Evolutionary conservation across 345 rosid species (phyloP), one percentile per base, ranked within the genome.

Genomic region (Gossypium stocksii): DNA sequence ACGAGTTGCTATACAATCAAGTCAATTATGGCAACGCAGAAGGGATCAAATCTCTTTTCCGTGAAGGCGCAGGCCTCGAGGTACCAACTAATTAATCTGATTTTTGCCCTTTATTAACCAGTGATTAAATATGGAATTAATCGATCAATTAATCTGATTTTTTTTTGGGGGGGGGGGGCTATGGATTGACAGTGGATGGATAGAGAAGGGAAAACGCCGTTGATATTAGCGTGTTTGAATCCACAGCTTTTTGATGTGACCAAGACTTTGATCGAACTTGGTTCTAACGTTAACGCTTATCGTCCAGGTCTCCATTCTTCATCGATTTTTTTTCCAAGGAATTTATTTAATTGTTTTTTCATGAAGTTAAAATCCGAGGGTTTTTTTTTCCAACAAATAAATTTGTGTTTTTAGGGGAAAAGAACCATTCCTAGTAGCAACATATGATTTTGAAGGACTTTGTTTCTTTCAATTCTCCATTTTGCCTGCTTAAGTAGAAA

Each of bases 31-130:
- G 93, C 41, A 93, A 91, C 79, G 22, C 68, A 2, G 97, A 91
- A 80, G 97, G 94, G 75, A 93, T 93, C 86, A 91, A 89, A 85
- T 29, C 83, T 69, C 98, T 95, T 58, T 23, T 77, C 82, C 73
- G 87, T 25, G 92, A 93, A 3, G 98, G 99, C 77, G 99, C 97
- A 0, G 85, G 92, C 68, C 94, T 95, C 23, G 99, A 95, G 99
- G 99, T 93, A 8, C n/a, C 45, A 1, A 53, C 34, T 67, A 27
- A 41, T 16, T 9, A 34, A 10, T 70, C 4, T 61, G n/a, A 4
- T 66, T 62, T 29, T 1, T 3, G 65, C 12, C 38, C 59, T 22
- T 13, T 38, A 69, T 43, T 38, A 56, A 52, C 9, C 10, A 44
- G 4, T 34, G 48, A 19, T 51, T 38, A 48, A 12, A 29, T 48